Base-by-base conservation (phyloP, 2,329 filamentous ascomycete genomes). In the Paracoccidioides brasiliensis region DNA sequence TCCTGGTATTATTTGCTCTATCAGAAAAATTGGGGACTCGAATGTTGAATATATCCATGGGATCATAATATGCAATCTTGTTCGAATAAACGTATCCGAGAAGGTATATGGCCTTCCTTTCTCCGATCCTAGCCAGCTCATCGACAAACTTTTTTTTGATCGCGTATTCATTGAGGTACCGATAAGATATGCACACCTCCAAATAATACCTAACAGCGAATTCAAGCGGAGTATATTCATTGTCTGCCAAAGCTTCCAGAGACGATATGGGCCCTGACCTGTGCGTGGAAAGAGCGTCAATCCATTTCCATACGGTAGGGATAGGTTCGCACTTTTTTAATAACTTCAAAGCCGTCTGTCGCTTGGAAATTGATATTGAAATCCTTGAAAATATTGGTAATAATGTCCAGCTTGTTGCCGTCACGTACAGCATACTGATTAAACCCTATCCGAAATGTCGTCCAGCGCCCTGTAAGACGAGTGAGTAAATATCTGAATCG, bases 181-280 rank as follows among this genome's bases (percentile, higher is more conserved):
- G 83, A 33, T 85, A 81, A 0, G 90, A 95, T n/a, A 97, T 78
- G 66, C 91, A 97, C 0, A 89, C 90, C 68, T 98, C 91, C 0
- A 98, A 79, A 67, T 95, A 90, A 65, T 97, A 98, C 14, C 88
- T 80, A 1, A 95, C 80, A 0, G 82, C 72, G 58, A 90, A 96
- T 0, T 80, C 73, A 3, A 91, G 74, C 55, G 70, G 61, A 35
- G 74, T 62, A 59, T 71, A 69, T 8, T 59, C 62, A 28, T 67
- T 59, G 28, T 68, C 58, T 61, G 62, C 61, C 41, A 73, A 59
- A 33, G 70, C 70, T 30, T 73, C 63, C 57, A 60, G 61, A 55
- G 55, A 75, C 60, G 53, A 73, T 55, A 44, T 66, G 57, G 38
- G 69, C 61, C 63, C 60, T 2, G 60, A 58, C 4, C 57, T 52